A percentile compares a stretch with the other conserved stretches of the same genome.
Evolutionary conservation across 129 eudicot genomes (phyloP).

Genomic region (Pseudognaphalium luteoalbum): DNA sequence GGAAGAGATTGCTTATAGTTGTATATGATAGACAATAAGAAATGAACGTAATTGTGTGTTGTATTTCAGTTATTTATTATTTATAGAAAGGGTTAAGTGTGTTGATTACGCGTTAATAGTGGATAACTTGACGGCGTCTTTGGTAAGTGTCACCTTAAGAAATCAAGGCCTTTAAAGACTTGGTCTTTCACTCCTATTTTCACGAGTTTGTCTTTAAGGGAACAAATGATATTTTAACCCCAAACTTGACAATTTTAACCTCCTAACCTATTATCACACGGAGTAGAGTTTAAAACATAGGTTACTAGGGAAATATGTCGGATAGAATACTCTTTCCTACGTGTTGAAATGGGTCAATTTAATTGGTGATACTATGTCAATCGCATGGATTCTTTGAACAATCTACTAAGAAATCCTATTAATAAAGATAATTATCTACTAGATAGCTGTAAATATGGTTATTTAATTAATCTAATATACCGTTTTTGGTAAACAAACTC

Average conservation of each 20-base stretch:
- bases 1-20: not conserved
- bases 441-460: too few relatives aligned
- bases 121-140: slow-evolving; percentile 23
- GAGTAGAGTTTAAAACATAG: not conserved
- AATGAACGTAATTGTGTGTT: not conserved
- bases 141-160: slow-evolving; percentile 2
- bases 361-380: too few relatives aligned
- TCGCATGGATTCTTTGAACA: too few relatives aligned
- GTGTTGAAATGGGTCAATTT: too few relatives aligned
- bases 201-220: slow-evolving; percentile 10
- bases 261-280: not conserved
- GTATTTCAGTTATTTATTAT: not conserved
- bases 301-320: not conserved
- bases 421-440: too few relatives aligned
- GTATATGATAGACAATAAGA: not conserved
- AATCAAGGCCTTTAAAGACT: not conserved
- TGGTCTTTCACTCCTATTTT: slow-evolving; percentile 4
- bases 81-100: slow-evolving; percentile 4
- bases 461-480: too few relatives aligned
- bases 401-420: too few relatives aligned
- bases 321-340: too few relatives aligned
- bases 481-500: too few relatives aligned
- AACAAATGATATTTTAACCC: not conserved
- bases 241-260: not conserved
- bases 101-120: slow-evolving; percentile 15